phyloP scores from a whole-genome alignment of 805 yeast species.

The Sugiyamaella floridensis region DNA sequence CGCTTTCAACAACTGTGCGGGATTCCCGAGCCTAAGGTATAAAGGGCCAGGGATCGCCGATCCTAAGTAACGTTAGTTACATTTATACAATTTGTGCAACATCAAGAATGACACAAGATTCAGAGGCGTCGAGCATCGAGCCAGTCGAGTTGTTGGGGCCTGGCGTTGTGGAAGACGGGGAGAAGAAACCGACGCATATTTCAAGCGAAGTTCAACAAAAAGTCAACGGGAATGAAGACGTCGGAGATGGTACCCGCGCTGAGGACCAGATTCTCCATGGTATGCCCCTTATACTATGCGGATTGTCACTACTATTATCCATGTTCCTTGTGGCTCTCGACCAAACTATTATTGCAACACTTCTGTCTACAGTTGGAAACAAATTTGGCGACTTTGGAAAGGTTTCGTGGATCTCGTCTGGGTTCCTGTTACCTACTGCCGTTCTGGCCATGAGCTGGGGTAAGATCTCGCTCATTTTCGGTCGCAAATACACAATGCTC shows the following conservation, averaged over 20 bases:
- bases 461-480: slow-evolving; percentile 47
- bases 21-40: no score
- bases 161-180: no score
- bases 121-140: no score
- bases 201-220: not conserved
- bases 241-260: slow-evolving; percentile 23
- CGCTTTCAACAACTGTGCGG: no score
- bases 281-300: slow-evolving; percentile 14
- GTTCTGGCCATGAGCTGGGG: slow-evolving; percentile 63
- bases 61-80: no score
- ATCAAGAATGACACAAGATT: no score
- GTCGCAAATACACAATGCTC: slow-evolving; percentile 32
- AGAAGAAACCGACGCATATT: no score
- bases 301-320: slow-evolving; percentile 15
- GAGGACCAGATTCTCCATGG: slow-evolving; percentile 21
- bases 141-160: no score
- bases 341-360: slow-evolving; percentile 48
- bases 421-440: slow-evolving; percentile 53
- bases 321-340: slow-evolving; percentile 36
- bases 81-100: no score
- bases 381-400: slow-evolving; percentile 39
- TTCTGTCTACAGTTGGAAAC: slow-evolving; percentile 46
- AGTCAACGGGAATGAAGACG: slow-evolving; percentile 1
- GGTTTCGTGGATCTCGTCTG: slow-evolving; percentile 58
- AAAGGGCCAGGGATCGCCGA: no score